Base-by-base conservation (phyloP, 345 rosid species). In the Bruguiera parviflora region DNA sequence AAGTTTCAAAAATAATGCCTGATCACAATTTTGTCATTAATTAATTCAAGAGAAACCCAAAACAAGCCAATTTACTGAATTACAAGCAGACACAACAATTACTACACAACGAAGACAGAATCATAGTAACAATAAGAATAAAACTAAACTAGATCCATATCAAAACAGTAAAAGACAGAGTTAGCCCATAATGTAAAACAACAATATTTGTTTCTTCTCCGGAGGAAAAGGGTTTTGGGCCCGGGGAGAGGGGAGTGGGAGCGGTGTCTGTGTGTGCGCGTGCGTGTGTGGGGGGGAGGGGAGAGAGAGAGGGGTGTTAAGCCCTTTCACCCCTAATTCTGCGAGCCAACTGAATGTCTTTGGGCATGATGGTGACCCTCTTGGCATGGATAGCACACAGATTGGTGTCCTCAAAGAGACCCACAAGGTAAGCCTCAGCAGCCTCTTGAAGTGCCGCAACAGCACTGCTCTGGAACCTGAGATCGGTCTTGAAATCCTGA, bases 401-500 rank as follows among this genome's bases (percentile, higher is more conserved):
- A 20, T 52, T 52, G 24, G 56, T 52, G 22, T 52, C 56, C 20
- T 52, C 56, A 52, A 52, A 52, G 9, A 52, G 56, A 5, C 56
- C 56, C 3, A 52, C 56, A 20, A 52, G 56, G 22, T 52, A 52
- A 52, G 56, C 56, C 56, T 52, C 56, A 6, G 56, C 56, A 52
- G 56, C 56, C 9, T 52, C 56, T 52, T 52, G 56, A 5, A 52
- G 56, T 5, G 56, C 56, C 24, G 56, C 56, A 6, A 52, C 56
- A 20, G 56, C 56, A 21, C 56, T 52, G 10, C 56, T 52, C 56
- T 52, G 56, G 56, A 52, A 52, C 56, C 56, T 52, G 56, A 52
- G 56, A 52, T 52, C 56, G 24, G 56, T 52, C 56, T 52, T 52
- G 56, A 52, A 52, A 8, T 52, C 56, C 56, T 52, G 56, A 6